Evolutionary conservation across 352 stramenopile species (phyloP), one percentile per base, ranked within the genome.

Genomic region (Pythium sukuiense): DNA sequence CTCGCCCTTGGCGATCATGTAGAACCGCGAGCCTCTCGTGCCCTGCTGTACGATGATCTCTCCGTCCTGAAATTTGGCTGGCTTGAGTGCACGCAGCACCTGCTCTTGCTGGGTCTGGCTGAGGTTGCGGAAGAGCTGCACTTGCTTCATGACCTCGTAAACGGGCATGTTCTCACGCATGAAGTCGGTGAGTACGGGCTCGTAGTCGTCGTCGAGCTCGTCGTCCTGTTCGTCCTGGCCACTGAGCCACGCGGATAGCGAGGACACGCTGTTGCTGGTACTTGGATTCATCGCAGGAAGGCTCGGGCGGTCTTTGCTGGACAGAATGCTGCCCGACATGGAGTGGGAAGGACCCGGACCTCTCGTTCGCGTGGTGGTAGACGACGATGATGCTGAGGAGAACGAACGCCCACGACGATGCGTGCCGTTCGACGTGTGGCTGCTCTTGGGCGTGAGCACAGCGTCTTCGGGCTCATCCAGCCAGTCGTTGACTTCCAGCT

Each of bases 1-100:
- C 59, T 91, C 85, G 52, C 89, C 89, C 63, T 91, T 93, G 58
- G 87, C 85, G 61, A 97, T 97, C 87, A 97, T 95, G 61, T 96
- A 97, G 63, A 97, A 96, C 6, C 87, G 76, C 24, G 87, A 91
- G 27, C 89, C 88, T 24, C 86, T 78, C 26, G 83, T 92, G 20
- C 89, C 89, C 57, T 97, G 89, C 49, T 90, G 85, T 16, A 97
- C 87, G 43, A 97, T 95, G 14, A 91, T 66, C 35, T 96, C 85
- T 6, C 83, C 82, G 54, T 91, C 78, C 48, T 88, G 82, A 65
- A 96, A 96, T 68, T 92, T 92, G 57, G 83, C 84, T 1, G 87
- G 87, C 62, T 94, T 94, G 55, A 96, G 78, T 13, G 87, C 83
- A 27, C 85, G 77, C 54, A 96, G 74, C 8, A 96, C 85, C n/a